Base-by-base conservation (phyloP, 192 early-diverging fungal genomes). In the Coemansia aciculifera region DNA sequence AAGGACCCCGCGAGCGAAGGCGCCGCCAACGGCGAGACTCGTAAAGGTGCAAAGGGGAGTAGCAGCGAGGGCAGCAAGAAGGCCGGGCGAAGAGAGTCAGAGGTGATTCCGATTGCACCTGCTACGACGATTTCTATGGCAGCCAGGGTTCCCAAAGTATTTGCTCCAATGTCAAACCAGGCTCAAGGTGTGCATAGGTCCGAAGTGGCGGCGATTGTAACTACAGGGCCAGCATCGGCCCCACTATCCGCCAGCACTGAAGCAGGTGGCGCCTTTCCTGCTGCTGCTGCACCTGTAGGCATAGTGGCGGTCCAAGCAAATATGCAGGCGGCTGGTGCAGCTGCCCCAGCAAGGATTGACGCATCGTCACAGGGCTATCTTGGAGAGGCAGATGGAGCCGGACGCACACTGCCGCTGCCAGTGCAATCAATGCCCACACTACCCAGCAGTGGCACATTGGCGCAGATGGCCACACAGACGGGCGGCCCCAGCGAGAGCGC, bases 1-100 rank as follows among this genome's bases (percentile, higher is more conserved):
- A 94, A 94, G 69, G 87, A 89, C 13, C 66, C 68, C 4, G 59
- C 64, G 2, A 59, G 46, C 40, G 72, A 74, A 43, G 29, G 62
- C 36, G 51, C 49, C 68, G 43, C 19, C 64, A 56, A 42, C 42
- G 56, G 24, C n/a, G 62, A 74, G 11, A 39, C 24, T 3, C 68
- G 63, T 38, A 63, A 39, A n/a, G 36, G 31, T 27, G 39, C 36
- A 49, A 56, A 51, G 48, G 37, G 44, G 12, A 31, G 31, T 60
- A 21, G 34, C 3, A 62, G 24, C 11, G 38, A 52, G 60, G 40
- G 52, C 27, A 32, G 43, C 15, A 32, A 62, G 21, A 48, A 32
- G 51, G 46, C 39, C 1, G 51, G 29, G 15, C 51, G 37, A 32
- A 71, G 52, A 37, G 69, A 44, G 27, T 11, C 34, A 11, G 48